Percentiles rank a stretch among this genome's conserved stretches.
phyloP scores from a whole-genome alignment of 192 early-diverging fungal genomes.

The Spinellus fusiger region DNA sequence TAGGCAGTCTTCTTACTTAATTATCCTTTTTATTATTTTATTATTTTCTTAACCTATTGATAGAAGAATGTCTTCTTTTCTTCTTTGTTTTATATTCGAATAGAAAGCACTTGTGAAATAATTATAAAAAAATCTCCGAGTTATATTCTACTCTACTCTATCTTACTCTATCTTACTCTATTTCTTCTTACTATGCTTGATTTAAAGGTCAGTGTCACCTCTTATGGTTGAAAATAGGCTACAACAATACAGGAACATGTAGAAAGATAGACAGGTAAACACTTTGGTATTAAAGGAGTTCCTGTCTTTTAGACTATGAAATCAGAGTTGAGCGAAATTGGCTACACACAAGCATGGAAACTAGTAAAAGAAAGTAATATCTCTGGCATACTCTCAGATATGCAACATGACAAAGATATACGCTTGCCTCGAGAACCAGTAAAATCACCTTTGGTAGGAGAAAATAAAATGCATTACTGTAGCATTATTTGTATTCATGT shows the following conservation, averaged over 20 bases:
- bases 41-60: too few species aligned
- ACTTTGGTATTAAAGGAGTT: too few species aligned
- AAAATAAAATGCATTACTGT: neutral
- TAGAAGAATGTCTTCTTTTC: too few species aligned
- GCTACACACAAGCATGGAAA: slow-evolving; percentile 24
- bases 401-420: neutral
- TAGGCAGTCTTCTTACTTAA: neutral
- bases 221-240: too few species aligned
- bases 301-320: slow-evolving; percentile 8
- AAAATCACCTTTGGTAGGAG: slow-evolving; percentile 1
- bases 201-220: neutral
- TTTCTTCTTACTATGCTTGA: neutral
- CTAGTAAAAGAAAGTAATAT: slow-evolving; percentile 18
- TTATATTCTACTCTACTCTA: too few species aligned
- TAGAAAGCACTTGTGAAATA: too few species aligned
- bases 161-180: neutral
- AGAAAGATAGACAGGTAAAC: too few species aligned
- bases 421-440: neutral
- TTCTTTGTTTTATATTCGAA: too few species aligned
- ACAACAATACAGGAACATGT: too few species aligned
- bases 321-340: slow-evolving; percentile 9
- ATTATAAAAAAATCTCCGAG: too few species aligned
- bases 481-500: neutral
- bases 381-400: neutral
- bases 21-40: neutral